Evolutionary conservation across 2,329 filamentous ascomycete genomes (phyloP).

Genomic region (Trichoderma sp.): DNA sequence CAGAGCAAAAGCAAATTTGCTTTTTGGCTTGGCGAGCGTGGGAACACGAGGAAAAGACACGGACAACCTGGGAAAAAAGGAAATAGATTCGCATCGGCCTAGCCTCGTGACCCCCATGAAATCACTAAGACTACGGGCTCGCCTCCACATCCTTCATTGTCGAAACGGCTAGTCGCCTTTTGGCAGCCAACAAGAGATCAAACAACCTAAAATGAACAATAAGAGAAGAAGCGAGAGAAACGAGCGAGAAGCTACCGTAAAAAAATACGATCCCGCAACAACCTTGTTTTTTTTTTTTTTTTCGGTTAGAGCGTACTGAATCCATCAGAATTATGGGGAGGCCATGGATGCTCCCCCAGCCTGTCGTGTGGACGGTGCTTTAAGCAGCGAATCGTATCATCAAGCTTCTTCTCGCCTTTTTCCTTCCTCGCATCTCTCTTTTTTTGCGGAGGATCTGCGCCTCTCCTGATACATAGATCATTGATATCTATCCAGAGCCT

Average conservation of each 20-base stretch:
- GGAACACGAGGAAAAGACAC: neutral
- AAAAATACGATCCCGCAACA: constrained; percentile 4
- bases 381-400: constrained; percentile 11
- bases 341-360: neutral
- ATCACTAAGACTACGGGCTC: neutral
- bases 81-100: neutral
- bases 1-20: neutral
- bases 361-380: neutral
- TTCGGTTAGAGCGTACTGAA: neutral
- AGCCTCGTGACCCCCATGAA: neutral
- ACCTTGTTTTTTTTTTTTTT: constrained; percentile 4
- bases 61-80: neutral
- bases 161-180: constrained; percentile 13
- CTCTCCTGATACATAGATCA: neutral
- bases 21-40: neutral
- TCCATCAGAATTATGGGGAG: constrained; percentile 2
- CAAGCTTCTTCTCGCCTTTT: neutral
- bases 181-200: constrained; percentile 2
- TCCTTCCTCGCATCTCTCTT: neutral
- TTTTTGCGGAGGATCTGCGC: neutral
- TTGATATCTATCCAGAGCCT: neutral
- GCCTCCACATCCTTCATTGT: constrained; percentile 1
- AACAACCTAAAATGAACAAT: neutral
- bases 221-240: neutral
- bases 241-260: neutral